Base-by-base conservation (phyloP, 2,329 filamentous ascomycete genomes). In the Cladosporium cucumerinum region DNA sequence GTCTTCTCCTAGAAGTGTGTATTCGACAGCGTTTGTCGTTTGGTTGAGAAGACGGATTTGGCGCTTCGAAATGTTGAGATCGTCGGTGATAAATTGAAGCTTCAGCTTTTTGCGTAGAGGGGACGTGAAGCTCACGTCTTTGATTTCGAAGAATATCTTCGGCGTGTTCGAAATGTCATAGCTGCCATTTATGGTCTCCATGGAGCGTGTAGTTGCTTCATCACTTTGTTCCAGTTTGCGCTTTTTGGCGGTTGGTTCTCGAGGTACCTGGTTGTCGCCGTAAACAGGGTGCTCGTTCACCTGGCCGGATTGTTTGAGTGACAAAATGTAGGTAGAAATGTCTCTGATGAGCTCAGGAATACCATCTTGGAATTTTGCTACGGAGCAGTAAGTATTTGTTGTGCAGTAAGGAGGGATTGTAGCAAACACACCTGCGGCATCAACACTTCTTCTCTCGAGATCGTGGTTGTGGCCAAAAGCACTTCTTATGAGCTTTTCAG, bases 71-170 rank as follows among this genome's bases (percentile, higher is more conserved):
- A 65, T 62, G 25, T 76, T 72, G 5, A 66, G 39, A 26, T 67
- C 66, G 57, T 76, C 75, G 39, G 66, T 55, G 34, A 85, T 79
- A n/a, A 88, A 73, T 72, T 87, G 83, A 30, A 89, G 78, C 57
- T 80, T 84, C 66, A 87, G 79, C 78, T 89, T 89, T 78, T 88
- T 89, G 61, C 87, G 79, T 69, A 86, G 84, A 3, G 87, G 87
- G 0, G 87, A 80, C 18, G 85, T 81, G 74, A 89, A 87, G 64
- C 85, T 87, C 63, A 87, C 78, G 69, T 87, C 86, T 64, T 81
- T 79, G 66, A 82, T 78, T 65, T 81, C 81, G 65, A 83, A 81
- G 49, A 66, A 67, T 51, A 69, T 65, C 64, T 25, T 63, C n/a
- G 51, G 65, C 39, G 79, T 75, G 57, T 76, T 72, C 39, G 74